A percentile compares a stretch with the other conserved stretches of the same genome.
Evolutionary conservation across 805 yeast genomes (phyloP).

Genomic region (Candida stauntonica): DNA sequence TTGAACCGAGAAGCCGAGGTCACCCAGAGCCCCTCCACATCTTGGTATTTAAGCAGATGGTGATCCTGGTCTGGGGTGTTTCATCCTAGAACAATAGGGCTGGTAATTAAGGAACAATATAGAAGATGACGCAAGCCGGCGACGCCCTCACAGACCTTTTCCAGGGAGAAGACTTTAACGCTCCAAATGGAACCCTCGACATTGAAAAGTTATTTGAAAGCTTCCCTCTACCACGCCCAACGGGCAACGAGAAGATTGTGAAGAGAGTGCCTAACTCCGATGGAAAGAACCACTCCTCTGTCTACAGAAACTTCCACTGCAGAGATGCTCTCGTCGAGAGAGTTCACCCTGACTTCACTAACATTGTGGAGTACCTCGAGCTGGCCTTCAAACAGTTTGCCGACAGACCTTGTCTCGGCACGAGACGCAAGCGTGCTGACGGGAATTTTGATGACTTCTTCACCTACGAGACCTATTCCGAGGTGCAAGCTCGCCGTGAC

Average conservation of each 20-base stretch:
- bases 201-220: constrained; percentile 1
- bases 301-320: constrained; percentile 40
- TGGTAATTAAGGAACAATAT: no score
- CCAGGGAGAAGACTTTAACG: constrained; percentile 1
- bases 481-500: constrained; percentile 29
- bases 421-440: constrained; percentile 21
- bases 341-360: constrained; percentile 39
- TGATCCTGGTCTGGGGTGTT: no score
- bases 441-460: constrained; percentile 37
- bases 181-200: constrained; percentile 7
- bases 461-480: constrained; percentile 36
- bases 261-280: constrained; percentile 31
- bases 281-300: constrained; percentile 36
- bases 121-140: background rate
- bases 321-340: constrained; percentile 31
- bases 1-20: background rate
- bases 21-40: no score
- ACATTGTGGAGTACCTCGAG: constrained; percentile 38
- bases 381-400: constrained; percentile 33
- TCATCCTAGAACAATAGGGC: no score
- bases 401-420: constrained; percentile 12
- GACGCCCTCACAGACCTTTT: constrained; percentile 7
- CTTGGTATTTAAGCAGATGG: no score
- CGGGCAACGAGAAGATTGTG: background rate
- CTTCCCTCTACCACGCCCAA: constrained; percentile 5